Percentiles rank a stretch among this genome's conserved stretches.
These are phyloP conservation scores for Rhodotorula paludigena DNA, from an alignment of 768 basidiomycete species.

Conservation along the genomic window DNA sequence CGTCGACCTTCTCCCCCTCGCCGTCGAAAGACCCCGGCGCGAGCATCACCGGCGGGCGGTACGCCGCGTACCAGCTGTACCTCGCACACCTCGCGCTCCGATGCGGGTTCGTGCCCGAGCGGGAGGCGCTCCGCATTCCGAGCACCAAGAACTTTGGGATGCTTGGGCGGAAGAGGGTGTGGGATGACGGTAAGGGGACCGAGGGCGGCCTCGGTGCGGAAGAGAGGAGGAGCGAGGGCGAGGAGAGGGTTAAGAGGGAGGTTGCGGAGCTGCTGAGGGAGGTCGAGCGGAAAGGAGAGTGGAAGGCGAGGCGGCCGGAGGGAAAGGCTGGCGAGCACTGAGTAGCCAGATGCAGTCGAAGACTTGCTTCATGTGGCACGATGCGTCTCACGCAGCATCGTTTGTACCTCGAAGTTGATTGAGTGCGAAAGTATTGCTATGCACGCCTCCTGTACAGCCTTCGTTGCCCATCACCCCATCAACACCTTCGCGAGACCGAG, in stretches of 20 bases:
- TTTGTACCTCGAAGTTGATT: too few relatives aligned
- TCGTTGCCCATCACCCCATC: neutral
- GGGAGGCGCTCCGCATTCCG: conserved; percentile 80
- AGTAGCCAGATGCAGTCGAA: too few relatives aligned
- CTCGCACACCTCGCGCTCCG: conserved; percentile 64
- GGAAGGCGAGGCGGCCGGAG: conserved; percentile 34
- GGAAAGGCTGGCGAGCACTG: conserved; percentile 35
- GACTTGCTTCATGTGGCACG: too few relatives aligned
- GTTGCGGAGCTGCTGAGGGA: neutral
- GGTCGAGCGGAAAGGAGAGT: conserved; percentile 11
- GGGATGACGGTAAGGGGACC: neutral
- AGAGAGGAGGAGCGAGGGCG: neutral
- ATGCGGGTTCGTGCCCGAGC: conserved; percentile 82
- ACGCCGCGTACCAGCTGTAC: conserved; percentile 81
- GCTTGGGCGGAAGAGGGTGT: conserved; percentile 53
- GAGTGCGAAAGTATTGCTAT: too few relatives aligned
- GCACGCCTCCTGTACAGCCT: neutral
- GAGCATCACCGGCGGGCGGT: conserved; percentile 53
- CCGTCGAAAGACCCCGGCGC: conserved; percentile 50
- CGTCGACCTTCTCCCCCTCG: conserved; percentile 11
- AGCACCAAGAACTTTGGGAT: conserved; percentile 92
- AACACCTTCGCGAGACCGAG: neutral
- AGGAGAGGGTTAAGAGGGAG: conserved; percentile 2
- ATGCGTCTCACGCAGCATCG: too few relatives aligned
- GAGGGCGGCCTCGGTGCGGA: neutral